Conservation (phyloP, 345 rosid genomes). For the Arabis alpina region DNA sequence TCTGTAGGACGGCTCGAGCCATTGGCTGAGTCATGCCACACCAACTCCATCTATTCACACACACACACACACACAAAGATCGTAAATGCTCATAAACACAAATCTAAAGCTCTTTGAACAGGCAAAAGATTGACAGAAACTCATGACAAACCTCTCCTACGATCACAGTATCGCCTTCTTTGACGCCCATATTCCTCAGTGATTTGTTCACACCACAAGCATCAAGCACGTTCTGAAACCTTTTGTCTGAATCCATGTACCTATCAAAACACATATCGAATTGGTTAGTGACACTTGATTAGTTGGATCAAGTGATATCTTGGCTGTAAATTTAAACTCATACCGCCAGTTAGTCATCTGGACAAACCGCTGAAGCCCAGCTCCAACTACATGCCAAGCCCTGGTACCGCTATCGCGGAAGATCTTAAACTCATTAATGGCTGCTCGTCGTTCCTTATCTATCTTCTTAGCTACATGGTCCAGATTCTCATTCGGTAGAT, state of each 20-base stretch:
- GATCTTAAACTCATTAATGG: constrained; percentile 82
- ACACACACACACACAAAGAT: constrained; percentile 19
- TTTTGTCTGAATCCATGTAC: constrained; percentile 81
- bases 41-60: constrained; percentile 76
- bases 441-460: constrained; percentile 62
- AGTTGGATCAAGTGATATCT: not conserved
- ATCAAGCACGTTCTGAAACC: constrained; percentile 86
- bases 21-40: constrained; percentile 74
- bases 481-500: constrained; percentile 47
- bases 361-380: constrained; percentile 87
- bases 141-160: constrained; percentile 77
- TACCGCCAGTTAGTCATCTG: constrained; percentile 99
- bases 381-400: constrained; percentile 80
- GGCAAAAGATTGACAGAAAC: constrained; percentile 14
- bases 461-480: constrained; percentile 85
- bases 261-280: constrained; percentile 50
- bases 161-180: constrained; percentile 91
- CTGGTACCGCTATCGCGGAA: constrained; percentile 57
- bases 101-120: constrained; percentile 7
- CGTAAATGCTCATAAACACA: not conserved
- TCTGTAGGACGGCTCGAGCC: constrained; percentile 57
- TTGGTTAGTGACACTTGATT: constrained; percentile 1
- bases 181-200: constrained; percentile 76
- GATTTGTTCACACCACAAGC: constrained; percentile 88
- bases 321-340: constrained; percentile 13